A percentile compares a stretch with the other conserved stretches of the same genome.
Conservation (phyloP, 148 eudicot genomes). For the Rhododendron williamsianum region DNA sequence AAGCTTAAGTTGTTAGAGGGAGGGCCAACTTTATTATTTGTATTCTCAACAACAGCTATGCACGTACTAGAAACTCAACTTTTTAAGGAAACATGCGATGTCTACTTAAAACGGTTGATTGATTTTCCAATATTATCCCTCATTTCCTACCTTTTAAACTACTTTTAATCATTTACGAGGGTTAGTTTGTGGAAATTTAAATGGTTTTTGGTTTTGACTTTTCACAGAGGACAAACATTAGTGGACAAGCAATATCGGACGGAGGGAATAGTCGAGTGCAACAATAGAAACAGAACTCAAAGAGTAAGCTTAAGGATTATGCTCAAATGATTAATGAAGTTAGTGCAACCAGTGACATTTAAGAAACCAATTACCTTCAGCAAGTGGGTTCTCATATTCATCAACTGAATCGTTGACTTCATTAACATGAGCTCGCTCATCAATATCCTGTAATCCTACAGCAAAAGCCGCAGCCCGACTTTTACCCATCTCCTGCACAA, state of each 20-base stretch:
- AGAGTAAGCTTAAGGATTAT: not conserved
- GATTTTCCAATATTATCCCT: not conserved
- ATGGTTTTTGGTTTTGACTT: not conserved
- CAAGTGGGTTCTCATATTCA: slow-evolving; percentile 65
- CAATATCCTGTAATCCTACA: slow-evolving; percentile 85
- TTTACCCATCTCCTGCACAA: slow-evolving; percentile 99
- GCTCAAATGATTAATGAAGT: not conserved
- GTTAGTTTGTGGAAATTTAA: not conserved
- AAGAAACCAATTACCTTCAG: slow-evolving; percentile 51
- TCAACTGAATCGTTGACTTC: slow-evolving; percentile 59
- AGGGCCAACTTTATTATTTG: too few relatives aligned
- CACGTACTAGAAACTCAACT: not conserved
- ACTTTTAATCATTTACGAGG: not conserved
- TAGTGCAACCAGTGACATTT: not conserved
- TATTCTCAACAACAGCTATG: too few relatives aligned
- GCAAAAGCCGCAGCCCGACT: slow-evolving; percentile 99
- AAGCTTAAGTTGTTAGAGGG: too few relatives aligned
- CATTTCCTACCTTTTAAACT: not conserved
- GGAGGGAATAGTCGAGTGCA: not conserved
- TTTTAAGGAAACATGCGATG: not conserved
- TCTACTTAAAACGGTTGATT: not conserved
- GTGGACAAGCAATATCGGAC: not conserved
- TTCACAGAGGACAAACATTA: not conserved
- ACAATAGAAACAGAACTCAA: not conserved
- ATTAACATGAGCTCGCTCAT: slow-evolving; percentile 80